Conservation (phyloP, 495 filamentous ascomycete species). For the Neurospora sp. region DNA sequence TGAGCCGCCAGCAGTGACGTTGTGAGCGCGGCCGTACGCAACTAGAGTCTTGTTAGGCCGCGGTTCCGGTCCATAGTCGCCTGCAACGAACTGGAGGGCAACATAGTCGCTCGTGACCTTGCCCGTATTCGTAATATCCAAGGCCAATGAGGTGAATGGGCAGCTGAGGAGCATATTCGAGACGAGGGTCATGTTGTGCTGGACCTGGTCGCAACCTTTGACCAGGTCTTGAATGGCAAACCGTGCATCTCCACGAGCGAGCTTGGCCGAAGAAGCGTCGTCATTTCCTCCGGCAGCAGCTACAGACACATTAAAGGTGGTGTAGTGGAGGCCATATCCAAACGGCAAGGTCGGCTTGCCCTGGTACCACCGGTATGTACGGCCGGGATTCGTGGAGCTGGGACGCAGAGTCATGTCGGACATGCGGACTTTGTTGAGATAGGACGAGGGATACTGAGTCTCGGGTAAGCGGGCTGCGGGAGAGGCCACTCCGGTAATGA, state of each 20-base stretch:
- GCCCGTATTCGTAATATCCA: constrained; percentile 41
- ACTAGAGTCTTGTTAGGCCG: constrained; percentile 53
- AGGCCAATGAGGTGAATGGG: constrained; percentile 30
- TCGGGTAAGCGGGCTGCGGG: constrained; percentile 53
- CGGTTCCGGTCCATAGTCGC: constrained; percentile 45
- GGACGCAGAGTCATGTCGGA: constrained; percentile 36
- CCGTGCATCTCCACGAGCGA: neutral
- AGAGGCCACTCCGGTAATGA: constrained; percentile 40
- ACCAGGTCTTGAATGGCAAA: neutral
- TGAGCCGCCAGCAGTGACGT: constrained; percentile 29
- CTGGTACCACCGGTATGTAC: constrained; percentile 37
- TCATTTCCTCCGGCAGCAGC: constrained; percentile 7
- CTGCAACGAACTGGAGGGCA: constrained; percentile 44
- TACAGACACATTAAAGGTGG: constrained; percentile 35
- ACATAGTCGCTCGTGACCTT: constrained; percentile 44
- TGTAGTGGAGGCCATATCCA: constrained; percentile 41
- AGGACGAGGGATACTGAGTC: constrained; percentile 37
- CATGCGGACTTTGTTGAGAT: constrained; percentile 28
- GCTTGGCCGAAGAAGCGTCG: constrained; percentile 10
- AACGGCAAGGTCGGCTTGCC: constrained; percentile 35
- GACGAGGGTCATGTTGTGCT: constrained; percentile 11
- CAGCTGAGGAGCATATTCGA: constrained; percentile 13
- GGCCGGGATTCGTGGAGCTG: constrained; percentile 19
- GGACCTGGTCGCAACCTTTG: constrained; percentile 10
- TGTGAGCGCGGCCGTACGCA: constrained; percentile 42